Evolutionary conservation across 768 basidiomycete genomes (phyloP).

Genomic region (Baorangia bicolor): DNA sequence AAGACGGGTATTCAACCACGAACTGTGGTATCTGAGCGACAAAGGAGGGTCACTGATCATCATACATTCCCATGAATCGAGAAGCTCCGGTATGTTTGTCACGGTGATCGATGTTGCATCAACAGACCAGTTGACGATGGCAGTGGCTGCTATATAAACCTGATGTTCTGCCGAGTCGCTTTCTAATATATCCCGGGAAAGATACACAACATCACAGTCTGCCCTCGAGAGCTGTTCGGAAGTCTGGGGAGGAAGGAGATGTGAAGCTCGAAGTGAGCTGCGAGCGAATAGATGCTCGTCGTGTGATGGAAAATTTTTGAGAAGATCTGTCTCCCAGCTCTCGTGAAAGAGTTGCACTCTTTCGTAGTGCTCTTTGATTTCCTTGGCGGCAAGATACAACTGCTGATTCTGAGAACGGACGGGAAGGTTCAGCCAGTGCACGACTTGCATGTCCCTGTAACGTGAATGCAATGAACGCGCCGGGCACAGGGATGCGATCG

Average conservation of each 20-base stretch:
- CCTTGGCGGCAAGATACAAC: conserved; percentile 21
- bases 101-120: neutral
- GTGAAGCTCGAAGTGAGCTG: conserved; percentile 5
- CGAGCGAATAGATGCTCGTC: conserved; percentile 15
- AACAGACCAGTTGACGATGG: conserved; percentile 2
- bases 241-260: conserved; percentile 10
- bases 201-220: conserved; percentile 7
- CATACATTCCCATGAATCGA: neutral
- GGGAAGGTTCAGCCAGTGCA: conserved; percentile 30
- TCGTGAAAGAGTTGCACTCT: conserved; percentile 9
- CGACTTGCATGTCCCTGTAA: conserved; percentile 40
- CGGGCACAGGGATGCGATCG: conserved; percentile 36
- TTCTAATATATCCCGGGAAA: conserved; percentile 2
- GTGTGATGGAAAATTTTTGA: neutral
- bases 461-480: conserved; percentile 3
- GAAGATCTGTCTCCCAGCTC: neutral
- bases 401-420: conserved; percentile 29
- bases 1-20: conserved; percentile 26
- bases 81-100: neutral
- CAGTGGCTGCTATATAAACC: conserved; percentile 1
- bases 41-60: neutral
- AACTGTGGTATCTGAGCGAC: conserved; percentile 17
- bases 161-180: neutral
- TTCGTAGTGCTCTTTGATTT: conserved; percentile 28
- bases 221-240: neutral